Evolutionary conservation across 768 basidiomycete genomes (phyloP).

Genomic region (Nevesoporus exiguus): DNA sequence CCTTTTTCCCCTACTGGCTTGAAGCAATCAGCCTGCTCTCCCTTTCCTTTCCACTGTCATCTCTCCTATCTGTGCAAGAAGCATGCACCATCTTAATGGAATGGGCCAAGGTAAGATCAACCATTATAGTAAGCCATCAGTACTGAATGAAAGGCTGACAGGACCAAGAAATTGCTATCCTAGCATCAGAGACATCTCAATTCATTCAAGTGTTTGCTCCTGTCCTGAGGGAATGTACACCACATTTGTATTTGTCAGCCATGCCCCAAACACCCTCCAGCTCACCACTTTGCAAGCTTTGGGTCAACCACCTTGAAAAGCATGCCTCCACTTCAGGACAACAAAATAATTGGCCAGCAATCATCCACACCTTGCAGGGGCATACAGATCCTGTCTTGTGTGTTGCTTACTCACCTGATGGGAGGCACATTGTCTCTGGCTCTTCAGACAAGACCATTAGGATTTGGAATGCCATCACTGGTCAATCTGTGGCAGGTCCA

Average conservation of each 20-base stretch:
- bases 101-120: neutral
- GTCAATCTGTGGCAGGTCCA: too few relatives aligned
- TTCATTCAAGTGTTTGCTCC: neutral
- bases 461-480: too few relatives aligned
- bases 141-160: neutral
- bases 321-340: too few relatives aligned
- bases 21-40: neutral
- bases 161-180: neutral
- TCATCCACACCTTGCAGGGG: too few relatives aligned
- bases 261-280: neutral
- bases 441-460: too few relatives aligned
- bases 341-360: too few relatives aligned
- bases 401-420: too few relatives aligned
- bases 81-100: neutral
- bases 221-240: neutral
- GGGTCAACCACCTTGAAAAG: too few relatives aligned
- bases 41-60: neutral
- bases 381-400: too few relatives aligned
- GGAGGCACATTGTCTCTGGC: too few relatives aligned
- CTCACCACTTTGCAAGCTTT: slow-evolving; percentile 2
- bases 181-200: neutral
- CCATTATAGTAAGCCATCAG: neutral
- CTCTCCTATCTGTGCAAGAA: neutral
- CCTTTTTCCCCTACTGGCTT: neutral
- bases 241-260: neutral